Conservation (phyloP, 352 stramenopile genomes). For the Globisporangium mamillatum region DNA sequence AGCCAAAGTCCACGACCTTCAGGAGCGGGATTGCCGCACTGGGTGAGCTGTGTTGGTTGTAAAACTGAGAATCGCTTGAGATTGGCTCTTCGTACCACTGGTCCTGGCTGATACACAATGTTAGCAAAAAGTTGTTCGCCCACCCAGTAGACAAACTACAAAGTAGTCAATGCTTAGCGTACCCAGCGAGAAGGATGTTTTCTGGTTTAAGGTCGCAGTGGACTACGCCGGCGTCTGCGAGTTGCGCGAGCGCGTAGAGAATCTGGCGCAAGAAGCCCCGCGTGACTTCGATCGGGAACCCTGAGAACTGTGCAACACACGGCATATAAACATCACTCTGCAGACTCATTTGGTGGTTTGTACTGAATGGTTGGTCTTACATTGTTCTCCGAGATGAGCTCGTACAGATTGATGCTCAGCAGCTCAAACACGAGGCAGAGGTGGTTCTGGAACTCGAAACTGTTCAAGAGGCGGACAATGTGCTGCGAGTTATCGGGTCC, state of each 20-base stretch:
- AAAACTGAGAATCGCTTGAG: background rate
- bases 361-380: constrained; percentile 5
- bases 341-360: background rate
- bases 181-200: constrained; percentile 90
- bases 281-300: constrained; percentile 87
- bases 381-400: constrained; percentile 92
- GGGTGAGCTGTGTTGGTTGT: background rate
- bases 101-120: constrained; percentile 57
- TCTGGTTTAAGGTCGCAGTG: constrained; percentile 97
- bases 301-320: constrained; percentile 40
- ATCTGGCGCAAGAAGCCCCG: constrained; percentile 92
- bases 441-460: constrained; percentile 91
- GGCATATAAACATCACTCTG: background rate
- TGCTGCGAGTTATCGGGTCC: constrained; percentile 40
- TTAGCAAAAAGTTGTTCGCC: background rate
- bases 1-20: constrained; percentile 98
- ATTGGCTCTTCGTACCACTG: constrained; percentile 41
- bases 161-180: constrained; percentile 5
- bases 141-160: constrained; percentile 11
- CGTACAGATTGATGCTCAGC: constrained; percentile 93
- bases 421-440: constrained; percentile 95
- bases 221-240: constrained; percentile 92
- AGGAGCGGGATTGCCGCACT: constrained; percentile 21
- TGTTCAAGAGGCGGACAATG: constrained; percentile 84
- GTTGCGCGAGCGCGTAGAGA: constrained; percentile 77